Evolutionary conservation across 2,329 filamentous ascomycete species (phyloP).

Genomic region (Botrytis fragariae): DNA sequence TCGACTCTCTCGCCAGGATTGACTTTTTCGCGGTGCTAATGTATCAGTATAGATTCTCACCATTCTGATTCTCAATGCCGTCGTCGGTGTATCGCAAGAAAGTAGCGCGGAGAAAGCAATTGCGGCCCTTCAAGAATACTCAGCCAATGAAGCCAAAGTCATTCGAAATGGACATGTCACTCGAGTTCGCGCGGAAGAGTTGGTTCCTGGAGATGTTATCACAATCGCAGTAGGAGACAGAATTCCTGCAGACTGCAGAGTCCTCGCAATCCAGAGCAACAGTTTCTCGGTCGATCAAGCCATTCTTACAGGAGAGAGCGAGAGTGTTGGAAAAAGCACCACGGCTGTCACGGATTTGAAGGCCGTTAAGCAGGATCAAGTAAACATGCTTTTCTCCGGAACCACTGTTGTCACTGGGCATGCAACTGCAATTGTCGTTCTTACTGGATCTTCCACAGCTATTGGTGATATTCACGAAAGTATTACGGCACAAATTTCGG

Average conservation of each 20-base stretch:
- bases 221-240: slow-evolving; percentile 86
- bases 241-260: slow-evolving; percentile 89
- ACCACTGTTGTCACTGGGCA: slow-evolving; percentile 95
- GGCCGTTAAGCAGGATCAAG: slow-evolving; percentile 94
- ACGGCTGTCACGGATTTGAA: slow-evolving; percentile 67
- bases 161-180: slow-evolving; percentile 73
- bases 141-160: slow-evolving; percentile 95
- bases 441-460: slow-evolving; percentile 86
- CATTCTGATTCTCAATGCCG: slow-evolving; percentile 92
- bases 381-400: slow-evolving; percentile 97
- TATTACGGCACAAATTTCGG: slow-evolving; percentile 96
- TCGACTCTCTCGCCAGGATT: neutral
- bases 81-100: slow-evolving; percentile 97
- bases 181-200: slow-evolving; percentile 89
- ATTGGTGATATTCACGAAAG: slow-evolving; percentile 99
- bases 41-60: slow-evolving; percentile 71
- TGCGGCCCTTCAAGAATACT: slow-evolving; percentile 96
- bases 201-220: slow-evolving; percentile 92
- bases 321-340: slow-evolving; percentile 88
- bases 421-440: slow-evolving; percentile 83
- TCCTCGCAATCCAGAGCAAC: slow-evolving; percentile 91
- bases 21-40: slow-evolving; percentile 23
- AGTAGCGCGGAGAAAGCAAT: slow-evolving; percentile 98
- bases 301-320: slow-evolving; percentile 94
- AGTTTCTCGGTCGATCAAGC: slow-evolving; percentile 96